Conservation (phyloP, 2,329 filamentous ascomycete genomes). For the Phialophora chinensis region DNA sequence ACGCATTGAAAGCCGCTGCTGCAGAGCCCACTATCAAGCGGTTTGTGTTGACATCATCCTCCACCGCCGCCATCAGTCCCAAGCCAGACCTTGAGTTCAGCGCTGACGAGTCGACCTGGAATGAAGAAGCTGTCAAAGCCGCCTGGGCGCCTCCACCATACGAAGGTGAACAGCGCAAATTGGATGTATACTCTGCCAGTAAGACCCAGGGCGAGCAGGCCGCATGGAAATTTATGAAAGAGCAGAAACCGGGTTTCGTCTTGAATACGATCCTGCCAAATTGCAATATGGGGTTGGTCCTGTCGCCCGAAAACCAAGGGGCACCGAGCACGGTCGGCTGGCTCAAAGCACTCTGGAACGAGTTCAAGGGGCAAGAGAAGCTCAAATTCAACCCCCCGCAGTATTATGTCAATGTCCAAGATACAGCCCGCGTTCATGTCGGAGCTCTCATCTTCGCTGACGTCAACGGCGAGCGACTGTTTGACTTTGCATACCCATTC, state of each 20-base stretch:
- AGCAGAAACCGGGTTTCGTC: conserved; percentile 41
- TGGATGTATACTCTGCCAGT: conserved; percentile 49
- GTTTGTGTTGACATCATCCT: conserved; percentile 35
- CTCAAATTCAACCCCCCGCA: conserved; percentile 44
- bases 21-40: conserved; percentile 42
- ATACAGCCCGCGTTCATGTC: conserved; percentile 60
- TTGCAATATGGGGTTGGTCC: conserved; percentile 30
- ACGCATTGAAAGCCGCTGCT: conserved; percentile 39
- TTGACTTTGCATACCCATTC: conserved; percentile 58
- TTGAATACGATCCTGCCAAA: conserved; percentile 40
- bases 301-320: conserved; percentile 28
- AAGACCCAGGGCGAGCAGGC: conserved; percentile 49
- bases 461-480: conserved; percentile 58
- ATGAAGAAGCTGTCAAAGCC: conserved; percentile 43
- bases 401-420: conserved; percentile 50
- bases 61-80: conserved; percentile 29
- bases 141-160: conserved; percentile 49
- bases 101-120: conserved; percentile 46
- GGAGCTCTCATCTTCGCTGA: conserved; percentile 56
- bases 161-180: conserved; percentile 35
- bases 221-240: conserved; percentile 48
- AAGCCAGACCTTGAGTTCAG: conserved; percentile 50
- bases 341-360: conserved; percentile 48
- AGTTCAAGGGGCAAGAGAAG: conserved; percentile 42
- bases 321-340: conserved; percentile 32